phyloP scores from a whole-genome alignment of 2,329 filamentous ascomycete species.

The Nemania sp. region DNA sequence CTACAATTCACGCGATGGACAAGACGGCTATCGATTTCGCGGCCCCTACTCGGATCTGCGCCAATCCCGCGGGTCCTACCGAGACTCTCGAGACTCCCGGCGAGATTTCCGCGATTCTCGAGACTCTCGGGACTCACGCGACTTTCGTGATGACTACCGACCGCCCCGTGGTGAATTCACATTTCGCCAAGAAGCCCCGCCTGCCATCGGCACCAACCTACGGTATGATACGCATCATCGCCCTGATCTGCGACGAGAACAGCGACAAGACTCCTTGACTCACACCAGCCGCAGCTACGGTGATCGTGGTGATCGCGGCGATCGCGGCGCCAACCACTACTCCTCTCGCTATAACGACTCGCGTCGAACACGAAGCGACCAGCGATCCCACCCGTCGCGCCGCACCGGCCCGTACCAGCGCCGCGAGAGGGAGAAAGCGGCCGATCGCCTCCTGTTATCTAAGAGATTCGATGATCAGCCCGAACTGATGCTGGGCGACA shows the following conservation, averaged over 20 bases:
- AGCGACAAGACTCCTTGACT: slow-evolving; percentile 19
- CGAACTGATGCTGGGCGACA: slow-evolving; percentile 61
- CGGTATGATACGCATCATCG: slow-evolving; percentile 34
- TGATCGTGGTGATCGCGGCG: slow-evolving; percentile 35
- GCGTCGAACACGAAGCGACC: slow-evolving; percentile 25
- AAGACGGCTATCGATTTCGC: slow-evolving; percentile 41
- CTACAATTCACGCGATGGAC: too few relatives aligned
- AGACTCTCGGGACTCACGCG: slow-evolving; percentile 36
- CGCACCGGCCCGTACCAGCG: slow-evolving; percentile 21
- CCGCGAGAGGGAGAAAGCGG: slow-evolving; percentile 38
- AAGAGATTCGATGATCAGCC: slow-evolving; percentile 57
- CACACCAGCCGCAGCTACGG: slow-evolving; percentile 31
- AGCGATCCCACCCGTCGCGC: slow-evolving; percentile 27
- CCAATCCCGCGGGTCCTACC: slow-evolving; percentile 29
- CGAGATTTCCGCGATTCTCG: slow-evolving; percentile 27
- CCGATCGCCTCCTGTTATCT: slow-evolving; percentile 60
- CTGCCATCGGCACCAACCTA: slow-evolving; percentile 55
- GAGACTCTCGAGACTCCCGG: slow-evolving; percentile 24
- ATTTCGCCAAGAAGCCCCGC: slow-evolving; percentile 65
- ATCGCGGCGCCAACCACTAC: slow-evolving; percentile 28
- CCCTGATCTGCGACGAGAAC: slow-evolving; percentile 1
- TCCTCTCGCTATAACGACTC: slow-evolving; percentile 36
- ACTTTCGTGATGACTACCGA: slow-evolving; percentile 44
- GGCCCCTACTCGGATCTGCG: slow-evolving; percentile 47
- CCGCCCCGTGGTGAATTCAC: slow-evolving; percentile 65